A percentile compares a stretch with the other conserved stretches of the same genome.
Evolutionary conservation across 441 rosid genomes (phyloP).

Genomic region (Flueggea neowawraea): DNA sequence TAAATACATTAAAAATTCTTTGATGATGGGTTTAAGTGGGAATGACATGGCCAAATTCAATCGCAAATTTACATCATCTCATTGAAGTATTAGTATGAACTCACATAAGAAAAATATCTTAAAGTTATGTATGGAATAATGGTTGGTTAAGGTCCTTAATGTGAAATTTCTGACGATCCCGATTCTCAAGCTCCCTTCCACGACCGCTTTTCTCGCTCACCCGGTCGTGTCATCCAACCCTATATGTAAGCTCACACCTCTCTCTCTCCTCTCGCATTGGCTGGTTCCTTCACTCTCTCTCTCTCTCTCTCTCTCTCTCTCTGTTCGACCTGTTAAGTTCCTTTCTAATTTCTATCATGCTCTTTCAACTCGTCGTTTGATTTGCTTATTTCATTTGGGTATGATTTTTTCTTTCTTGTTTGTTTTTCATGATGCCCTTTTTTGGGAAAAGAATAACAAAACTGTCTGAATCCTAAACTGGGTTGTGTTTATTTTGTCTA

Average conservation of each 20-base stretch:
- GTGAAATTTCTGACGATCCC: constrained; percentile 31
- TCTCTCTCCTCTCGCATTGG: background rate
- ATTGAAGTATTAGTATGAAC: too few relatives aligned
- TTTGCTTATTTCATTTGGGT: constrained; percentile 42
- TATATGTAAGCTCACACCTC: constrained; percentile 34
- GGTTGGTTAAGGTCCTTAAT: too few relatives aligned
- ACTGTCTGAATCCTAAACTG: background rate
- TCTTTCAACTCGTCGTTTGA: constrained; percentile 42
- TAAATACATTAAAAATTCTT: too few relatives aligned
- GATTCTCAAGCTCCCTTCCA: constrained; percentile 51
- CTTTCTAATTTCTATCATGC: constrained; percentile 23
- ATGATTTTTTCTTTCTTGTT: constrained; percentile 7
- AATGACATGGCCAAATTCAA: too few relatives aligned
- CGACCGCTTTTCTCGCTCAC: constrained; percentile 51
- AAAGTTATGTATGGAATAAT: too few relatives aligned
- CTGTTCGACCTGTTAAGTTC: constrained; percentile 19
- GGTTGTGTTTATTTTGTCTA: background rate
- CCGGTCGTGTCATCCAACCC: constrained; percentile 48
- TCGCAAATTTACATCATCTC: too few relatives aligned
- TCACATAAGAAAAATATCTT: too few relatives aligned
- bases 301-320: constrained; percentile 23
- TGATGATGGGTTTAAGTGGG: too few relatives aligned
- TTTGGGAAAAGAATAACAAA: background rate
- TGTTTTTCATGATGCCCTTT: too few relatives aligned
- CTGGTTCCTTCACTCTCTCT: constrained; percentile 9